These are phyloP conservation scores for Populus euphratica DNA, from an alignment of 345 rosid genomes.

Conservation along the genomic window DNA sequence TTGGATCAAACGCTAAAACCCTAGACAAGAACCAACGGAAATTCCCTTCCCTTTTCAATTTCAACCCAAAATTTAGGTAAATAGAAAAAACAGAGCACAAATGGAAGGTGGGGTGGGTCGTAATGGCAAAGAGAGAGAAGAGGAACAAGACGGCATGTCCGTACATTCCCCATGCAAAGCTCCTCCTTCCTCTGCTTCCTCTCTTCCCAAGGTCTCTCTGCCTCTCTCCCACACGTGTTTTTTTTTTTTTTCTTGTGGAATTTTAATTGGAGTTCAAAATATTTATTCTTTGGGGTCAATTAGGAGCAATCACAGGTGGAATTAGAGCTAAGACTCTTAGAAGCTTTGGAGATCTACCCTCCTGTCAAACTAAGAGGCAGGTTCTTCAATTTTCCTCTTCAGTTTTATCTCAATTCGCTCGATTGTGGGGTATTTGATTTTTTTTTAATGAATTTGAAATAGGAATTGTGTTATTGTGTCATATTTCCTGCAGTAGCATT, in stretches of 20 bases:
- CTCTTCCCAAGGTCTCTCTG: slow-evolving; percentile 71
- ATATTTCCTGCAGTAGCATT: background rate
- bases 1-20: slow-evolving; percentile 17
- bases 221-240: background rate
- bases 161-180: slow-evolving; percentile 95
- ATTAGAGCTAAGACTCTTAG: slow-evolving; percentile 83
- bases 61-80: background rate
- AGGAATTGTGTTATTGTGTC: background rate
- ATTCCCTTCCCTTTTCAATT: background rate
- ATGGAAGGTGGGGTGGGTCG: slow-evolving; percentile 37
- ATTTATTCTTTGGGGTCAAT: background rate
- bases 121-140: slow-evolving; percentile 45
- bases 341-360: slow-evolving; percentile 93
- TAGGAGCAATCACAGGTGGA: slow-evolving; percentile 94
- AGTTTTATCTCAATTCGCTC: background rate
- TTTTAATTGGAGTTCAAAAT: background rate
- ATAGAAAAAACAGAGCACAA: background rate
- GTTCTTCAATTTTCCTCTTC: background rate
- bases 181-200: slow-evolving; percentile 90
- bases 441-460: background rate
- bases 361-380: slow-evolving; percentile 75
- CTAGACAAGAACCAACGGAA: background rate
- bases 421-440: background rate
- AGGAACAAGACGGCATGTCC: slow-evolving; percentile 85
- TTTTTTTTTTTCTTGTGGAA: background rate